Base-by-base conservation (phyloP, 371 early-diverging fungal species). In the Mucor mucedo region DNA sequence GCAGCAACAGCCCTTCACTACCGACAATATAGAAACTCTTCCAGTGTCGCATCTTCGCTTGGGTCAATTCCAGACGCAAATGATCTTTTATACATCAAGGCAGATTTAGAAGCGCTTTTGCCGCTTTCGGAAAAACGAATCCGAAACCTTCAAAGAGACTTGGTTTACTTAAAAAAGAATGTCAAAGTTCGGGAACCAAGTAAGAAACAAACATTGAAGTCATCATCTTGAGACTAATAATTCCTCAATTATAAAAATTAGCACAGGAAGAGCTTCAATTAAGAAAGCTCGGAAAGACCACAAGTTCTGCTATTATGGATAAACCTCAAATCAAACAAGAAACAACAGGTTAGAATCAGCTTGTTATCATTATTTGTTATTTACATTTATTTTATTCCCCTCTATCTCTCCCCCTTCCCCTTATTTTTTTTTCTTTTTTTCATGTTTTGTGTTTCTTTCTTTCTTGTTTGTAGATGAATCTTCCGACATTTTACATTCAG, bases 1-100 rank as follows among this genome's bases (percentile, higher is more conserved):
- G 60, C 69, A 21, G 54, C 71, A 2, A 79, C 79, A 29, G 67
- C 72, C 2, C 55, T 64, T 55, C 65, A 69, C 48, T 68, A 69
- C 35, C 62, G 70, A 49, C 73, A 75, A 42, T 63, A 57, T 45
- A 62, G 63, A 57, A 67, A 63, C 38, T 63, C 61, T 32, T 57
- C 65, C 1, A 68, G 69, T 45, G 66, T 70, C 45, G 57, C 68
- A 27, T 73, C 73, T 35, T 64, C 71, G 29, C 47, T 65, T 44
- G 65, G 59, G 35, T 60, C 52, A 40, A 72, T 80, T 53, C 80
- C 80, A 2, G 73, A 66, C 21, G 57, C 73, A 8, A 64, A 58
- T 14, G 81, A 80, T 39, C 67, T 80, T 3, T 42, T 72, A 39
- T 66, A 63, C 33, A 78, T 80, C 47, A 76, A 76, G 53, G 62